Conservation (phyloP, 2,329 filamentous ascomycete genomes). For the Coniochaeta prunicola region DNA sequence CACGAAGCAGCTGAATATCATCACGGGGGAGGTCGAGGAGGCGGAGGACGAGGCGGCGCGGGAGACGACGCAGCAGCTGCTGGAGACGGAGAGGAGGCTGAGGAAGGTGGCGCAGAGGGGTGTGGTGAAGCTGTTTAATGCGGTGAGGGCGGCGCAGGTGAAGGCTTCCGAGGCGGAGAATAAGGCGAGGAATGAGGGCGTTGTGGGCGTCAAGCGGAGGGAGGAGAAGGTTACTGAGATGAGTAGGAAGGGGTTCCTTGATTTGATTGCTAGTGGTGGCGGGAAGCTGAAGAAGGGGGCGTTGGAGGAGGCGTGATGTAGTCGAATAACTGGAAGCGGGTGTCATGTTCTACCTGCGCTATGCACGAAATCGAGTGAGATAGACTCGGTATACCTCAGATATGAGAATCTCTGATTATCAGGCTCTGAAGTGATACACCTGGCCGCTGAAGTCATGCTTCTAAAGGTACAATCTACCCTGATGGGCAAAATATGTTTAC, state of each 20-base stretch:
- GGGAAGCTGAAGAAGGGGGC: conserved; percentile 51
- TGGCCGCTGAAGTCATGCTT: background rate
- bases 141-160: conserved; percentile 85
- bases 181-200: conserved; percentile 60
- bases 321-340: background rate
- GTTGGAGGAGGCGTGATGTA: conserved; percentile 45
- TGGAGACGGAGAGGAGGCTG: conserved; percentile 70
- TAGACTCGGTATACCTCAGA: background rate
- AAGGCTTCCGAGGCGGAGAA: conserved; percentile 73
- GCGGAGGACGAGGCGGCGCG: conserved; percentile 23
- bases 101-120: conserved; percentile 86
- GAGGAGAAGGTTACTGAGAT: conserved; percentile 91
- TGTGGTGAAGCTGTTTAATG: conserved; percentile 95
- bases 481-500: background rate
- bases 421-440: background rate
- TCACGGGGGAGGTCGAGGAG: conserved; percentile 30
- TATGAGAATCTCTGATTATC: background rate
- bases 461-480: background rate
- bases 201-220: conserved; percentile 71
- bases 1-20: conserved; percentile 40
- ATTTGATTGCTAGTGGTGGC: conserved; percentile 68
- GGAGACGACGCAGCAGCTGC: conserved; percentile 45
- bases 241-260: conserved; percentile 93
- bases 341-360: background rate
- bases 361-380: background rate